Base-by-base conservation (phyloP, 2,329 filamentous ascomycete species). In the Colletotrichum incanum region DNA sequence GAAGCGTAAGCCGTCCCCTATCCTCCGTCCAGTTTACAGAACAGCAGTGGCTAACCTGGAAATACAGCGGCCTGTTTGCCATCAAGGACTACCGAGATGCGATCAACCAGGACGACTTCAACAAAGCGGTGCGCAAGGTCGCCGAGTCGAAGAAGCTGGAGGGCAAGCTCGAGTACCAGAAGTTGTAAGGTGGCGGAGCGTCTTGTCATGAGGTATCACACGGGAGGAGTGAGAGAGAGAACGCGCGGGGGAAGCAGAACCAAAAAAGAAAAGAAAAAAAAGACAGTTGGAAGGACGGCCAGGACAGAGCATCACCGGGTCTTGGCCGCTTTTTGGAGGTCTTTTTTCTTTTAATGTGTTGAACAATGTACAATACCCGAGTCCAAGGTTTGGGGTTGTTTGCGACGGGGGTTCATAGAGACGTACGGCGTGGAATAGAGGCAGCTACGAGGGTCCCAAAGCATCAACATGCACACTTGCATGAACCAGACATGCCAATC, bases 91-190 rank as follows among this genome's bases (percentile, higher is more conserved):
- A 98, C 83, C 89, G 97, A 74, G 96, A 99, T 78, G 91, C 95
- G 16, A 94, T 99, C 84, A 98, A 94, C 85, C 96, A 99, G 83
- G 96, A 99, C 79, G 96, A 99, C 81, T 98, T 98, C 91, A 99
- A 98, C 88, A 98, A 98, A 86, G 96, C 96, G 5, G 96, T 99
- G 66, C 92, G 96, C 76, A 99, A 99, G 90, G 93, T 99, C 76
- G 95, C 94, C 20, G 96, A 99, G 84, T 89, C 94, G 74, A 99
- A 99, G 94, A 99, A 99, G 86, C 85, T 99, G 78, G 96, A 99
- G 84, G 96, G 96, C 84, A 98, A 98, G 87, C 88, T 98, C 61
- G 96, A 98, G 84, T 98, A 98, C 85, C 93, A 97, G 90, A 98
- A 98, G 86, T 87, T 98, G 85, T 98, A 70, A 67, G 43, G 65